These are phyloP conservation scores for Populus tremula DNA, from an alignment of 345 rosid genomes.

Conservation along the genomic window DNA sequence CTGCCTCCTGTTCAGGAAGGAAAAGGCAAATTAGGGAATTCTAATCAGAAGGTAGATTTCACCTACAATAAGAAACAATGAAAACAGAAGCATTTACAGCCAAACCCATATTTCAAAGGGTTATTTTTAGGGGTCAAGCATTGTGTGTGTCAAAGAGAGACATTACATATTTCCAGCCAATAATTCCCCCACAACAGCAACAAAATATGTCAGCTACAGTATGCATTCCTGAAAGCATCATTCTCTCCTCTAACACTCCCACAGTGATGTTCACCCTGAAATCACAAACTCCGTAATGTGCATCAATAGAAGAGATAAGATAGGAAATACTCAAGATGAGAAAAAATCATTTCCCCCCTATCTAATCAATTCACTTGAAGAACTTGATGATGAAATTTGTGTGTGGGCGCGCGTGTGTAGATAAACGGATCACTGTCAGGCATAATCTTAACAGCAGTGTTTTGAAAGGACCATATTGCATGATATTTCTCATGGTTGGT, in stretches of 20 bases:
- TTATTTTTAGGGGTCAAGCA: neutral
- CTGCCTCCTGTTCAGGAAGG: conserved; percentile 49
- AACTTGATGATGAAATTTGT: neutral
- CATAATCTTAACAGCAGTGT: neutral
- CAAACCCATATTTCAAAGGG: neutral
- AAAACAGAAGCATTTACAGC: too few relatives aligned
- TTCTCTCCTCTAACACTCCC: conserved; percentile 68
- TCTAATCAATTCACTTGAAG: neutral
- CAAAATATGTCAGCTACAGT: conserved; percentile 84
- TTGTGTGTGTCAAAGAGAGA: neutral
- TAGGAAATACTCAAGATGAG: neutral
- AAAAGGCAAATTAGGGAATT: neutral
- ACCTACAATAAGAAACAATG: too few relatives aligned
- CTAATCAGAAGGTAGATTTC: too few relatives aligned
- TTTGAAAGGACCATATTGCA: neutral
- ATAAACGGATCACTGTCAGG: neutral
- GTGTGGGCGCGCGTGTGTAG: too few relatives aligned
- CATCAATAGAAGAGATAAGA: neutral
- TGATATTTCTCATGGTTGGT: too few relatives aligned
- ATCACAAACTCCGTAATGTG: conserved; percentile 13
- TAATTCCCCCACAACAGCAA: conserved; percentile 81
- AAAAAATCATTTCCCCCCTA: neutral
- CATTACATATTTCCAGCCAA: conserved; percentile 94
- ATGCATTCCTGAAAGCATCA: conserved; percentile 80
- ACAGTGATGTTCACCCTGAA: conserved; percentile 66